A percentile compares a stretch with the other conserved stretches of the same genome.
Conservation (phyloP, 179 eudicot genomes). For the Silene vulgaris region DNA sequence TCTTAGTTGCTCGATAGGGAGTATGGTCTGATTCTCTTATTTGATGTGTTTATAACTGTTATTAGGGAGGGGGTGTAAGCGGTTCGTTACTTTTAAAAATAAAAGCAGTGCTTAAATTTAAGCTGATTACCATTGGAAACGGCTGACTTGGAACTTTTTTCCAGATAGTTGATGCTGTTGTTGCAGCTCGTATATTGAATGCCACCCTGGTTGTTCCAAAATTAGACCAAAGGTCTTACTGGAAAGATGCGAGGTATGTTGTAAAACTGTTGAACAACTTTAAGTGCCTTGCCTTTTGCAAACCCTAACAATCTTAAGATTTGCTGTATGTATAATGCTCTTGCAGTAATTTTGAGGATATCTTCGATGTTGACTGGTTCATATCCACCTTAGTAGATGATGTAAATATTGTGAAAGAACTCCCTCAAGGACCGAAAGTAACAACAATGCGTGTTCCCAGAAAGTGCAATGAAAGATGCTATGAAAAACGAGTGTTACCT, state of each 20-base stretch:
- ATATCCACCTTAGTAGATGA: slow-evolving; percentile 62
- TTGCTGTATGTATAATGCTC: slow-evolving; percentile 24
- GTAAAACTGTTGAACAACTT: not conserved
- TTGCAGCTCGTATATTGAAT: slow-evolving; percentile 94
- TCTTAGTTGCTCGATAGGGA: not conserved
- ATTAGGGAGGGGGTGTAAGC: not conserved
- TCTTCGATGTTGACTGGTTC: slow-evolving; percentile 79
- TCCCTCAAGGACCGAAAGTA: slow-evolving; percentile 63
- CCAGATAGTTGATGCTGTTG: slow-evolving; percentile 96
- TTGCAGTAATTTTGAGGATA: slow-evolving; percentile 86
- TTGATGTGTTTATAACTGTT: not conserved
- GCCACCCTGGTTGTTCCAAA: slow-evolving; percentile 89
- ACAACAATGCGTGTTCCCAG: slow-evolving; percentile 86
- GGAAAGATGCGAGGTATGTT: slow-evolving; percentile 90
- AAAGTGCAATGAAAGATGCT: slow-evolving; percentile 80
- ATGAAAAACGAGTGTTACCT: slow-evolving; percentile 67
- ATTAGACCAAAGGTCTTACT: slow-evolving; percentile 85
- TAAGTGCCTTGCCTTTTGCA: not conserved
- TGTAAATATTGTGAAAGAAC: slow-evolving; percentile 67
- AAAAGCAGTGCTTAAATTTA: not conserved
- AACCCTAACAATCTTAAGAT: slow-evolving; percentile 6
- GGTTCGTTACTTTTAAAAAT: not conserved
- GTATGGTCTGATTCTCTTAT: not conserved
- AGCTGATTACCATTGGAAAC: slow-evolving; percentile 11
- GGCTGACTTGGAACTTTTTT: slow-evolving; percentile 15